These are phyloP conservation scores for Coemansia sp. DNA, from an alignment of 192 early-diverging fungal species.

Conservation along the genomic window DNA sequence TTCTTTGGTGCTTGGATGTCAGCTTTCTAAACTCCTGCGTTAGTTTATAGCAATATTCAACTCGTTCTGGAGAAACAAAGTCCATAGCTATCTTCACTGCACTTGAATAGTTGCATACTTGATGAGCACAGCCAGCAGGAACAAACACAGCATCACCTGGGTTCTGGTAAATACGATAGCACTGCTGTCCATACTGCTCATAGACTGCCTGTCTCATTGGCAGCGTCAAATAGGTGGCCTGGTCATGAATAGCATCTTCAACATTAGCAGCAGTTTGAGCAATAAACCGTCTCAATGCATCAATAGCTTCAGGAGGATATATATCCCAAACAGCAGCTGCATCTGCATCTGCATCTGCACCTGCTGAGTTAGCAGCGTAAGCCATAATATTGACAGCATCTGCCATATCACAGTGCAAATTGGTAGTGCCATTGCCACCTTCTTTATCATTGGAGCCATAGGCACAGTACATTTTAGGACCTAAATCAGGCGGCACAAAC, in stretches of 20 bases:
- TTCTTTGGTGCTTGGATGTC: slow-evolving; percentile 26
- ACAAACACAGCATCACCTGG: slow-evolving; percentile 75
- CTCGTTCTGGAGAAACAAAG: slow-evolving; percentile 65
- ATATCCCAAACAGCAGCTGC: slow-evolving; percentile 61
- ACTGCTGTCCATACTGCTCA: slow-evolving; percentile 14
- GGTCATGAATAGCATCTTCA: slow-evolving; percentile 65
- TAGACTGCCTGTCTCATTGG: slow-evolving; percentile 42
- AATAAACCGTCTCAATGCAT: slow-evolving; percentile 45
- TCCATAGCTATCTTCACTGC: slow-evolving; percentile 72
- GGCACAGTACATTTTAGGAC: slow-evolving; percentile 74
- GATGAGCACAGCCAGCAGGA: slow-evolving; percentile 73
- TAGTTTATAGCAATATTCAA: slow-evolving; percentile 48
- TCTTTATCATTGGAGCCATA: slow-evolving; percentile 59
- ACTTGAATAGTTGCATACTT: slow-evolving; percentile 66
- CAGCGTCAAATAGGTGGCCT: slow-evolving; percentile 61
- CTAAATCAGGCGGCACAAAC: slow-evolving; percentile 66
- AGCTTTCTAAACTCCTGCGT: slow-evolving; percentile 56
- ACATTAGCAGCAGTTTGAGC: slow-evolving; percentile 6
- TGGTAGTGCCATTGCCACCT: slow-evolving; percentile 64
- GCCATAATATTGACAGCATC: slow-evolving; percentile 80
- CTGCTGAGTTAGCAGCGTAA: slow-evolving; percentile 26
- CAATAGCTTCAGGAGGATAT: slow-evolving; percentile 45
- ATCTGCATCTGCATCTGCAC: neutral
- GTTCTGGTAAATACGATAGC: slow-evolving; percentile 64
- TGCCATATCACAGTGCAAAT: slow-evolving; percentile 75